phyloP scores from a whole-genome alignment of 164 flowering plant species.

The Nymphaea colorata region DNA sequence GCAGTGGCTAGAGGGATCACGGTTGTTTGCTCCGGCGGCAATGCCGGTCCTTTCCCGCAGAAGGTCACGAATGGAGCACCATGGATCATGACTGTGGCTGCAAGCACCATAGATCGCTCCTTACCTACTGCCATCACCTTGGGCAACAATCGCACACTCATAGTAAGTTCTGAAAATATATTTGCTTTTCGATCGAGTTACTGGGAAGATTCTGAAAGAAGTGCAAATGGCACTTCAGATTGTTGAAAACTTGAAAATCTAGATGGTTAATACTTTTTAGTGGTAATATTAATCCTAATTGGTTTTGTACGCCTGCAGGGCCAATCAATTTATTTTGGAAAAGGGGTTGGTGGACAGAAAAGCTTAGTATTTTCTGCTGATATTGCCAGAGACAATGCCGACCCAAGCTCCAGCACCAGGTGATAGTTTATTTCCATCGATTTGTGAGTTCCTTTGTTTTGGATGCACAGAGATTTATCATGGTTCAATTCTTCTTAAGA shows the following conservation, averaged over 20 bases:
- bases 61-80: conserved; percentile 37
- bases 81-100: conserved; percentile 41
- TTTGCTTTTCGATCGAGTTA: neutral
- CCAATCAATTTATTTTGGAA: conserved; percentile 9
- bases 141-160: conserved; percentile 1
- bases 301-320: conserved; percentile 5
- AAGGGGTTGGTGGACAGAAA: conserved; percentile 3
- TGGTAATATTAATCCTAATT: no score
- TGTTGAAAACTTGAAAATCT: no score
- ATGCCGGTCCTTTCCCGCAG: conserved; percentile 34
- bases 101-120: conserved; percentile 23
- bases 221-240: no score
- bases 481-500: no score
- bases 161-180: neutral
- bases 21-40: conserved; percentile 37
- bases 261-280: no score
- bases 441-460: no score
- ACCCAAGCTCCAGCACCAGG: neutral
- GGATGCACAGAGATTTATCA: no score
- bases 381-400: neutral
- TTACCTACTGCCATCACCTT: conserved; percentile 3
- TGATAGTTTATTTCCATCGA: no score
- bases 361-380: conserved; percentile 9
- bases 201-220: no score
- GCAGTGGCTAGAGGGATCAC: conserved; percentile 38